phyloP scores from a whole-genome alignment of 495 filamentous ascomycete species.

The Oleoguttula mirabilis region DNA sequence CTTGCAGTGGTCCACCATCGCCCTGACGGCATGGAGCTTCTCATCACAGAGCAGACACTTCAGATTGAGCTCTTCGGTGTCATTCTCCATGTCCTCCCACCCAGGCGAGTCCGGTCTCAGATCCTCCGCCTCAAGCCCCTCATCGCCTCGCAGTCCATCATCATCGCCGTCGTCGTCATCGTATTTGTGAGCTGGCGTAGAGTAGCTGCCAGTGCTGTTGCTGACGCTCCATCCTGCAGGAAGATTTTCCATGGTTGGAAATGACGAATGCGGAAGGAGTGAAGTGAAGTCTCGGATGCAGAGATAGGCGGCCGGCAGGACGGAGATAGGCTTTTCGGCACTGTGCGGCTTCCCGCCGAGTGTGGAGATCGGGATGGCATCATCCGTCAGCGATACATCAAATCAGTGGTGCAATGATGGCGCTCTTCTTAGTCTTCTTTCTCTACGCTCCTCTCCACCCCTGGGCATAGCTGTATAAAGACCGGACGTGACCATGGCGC shows the following conservation, averaged over 20 bases:
- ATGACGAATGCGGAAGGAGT: too few species aligned
- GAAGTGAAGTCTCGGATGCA: too few species aligned
- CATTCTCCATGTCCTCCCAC: conserved; percentile 70
- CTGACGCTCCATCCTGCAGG: conserved; percentile 16
- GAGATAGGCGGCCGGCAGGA: too few species aligned
- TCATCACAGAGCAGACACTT: conserved; percentile 56
- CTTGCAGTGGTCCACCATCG: conserved; percentile 64
- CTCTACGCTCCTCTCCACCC: too few species aligned
- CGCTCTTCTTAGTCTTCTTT: too few species aligned
- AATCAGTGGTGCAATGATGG: too few species aligned
- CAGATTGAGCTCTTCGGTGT: conserved; percentile 45
- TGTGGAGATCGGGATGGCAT: background rate
- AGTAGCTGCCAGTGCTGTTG: conserved; percentile 8
- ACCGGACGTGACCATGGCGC: conserved; percentile 15
- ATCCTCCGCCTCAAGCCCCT: conserved; percentile 2
- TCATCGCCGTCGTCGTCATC: conserved; percentile 3
- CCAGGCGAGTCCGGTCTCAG: conserved; percentile 27
- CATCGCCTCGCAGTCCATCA: background rate
- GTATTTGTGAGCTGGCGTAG: conserved; percentile 2
- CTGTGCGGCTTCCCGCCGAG: background rate
- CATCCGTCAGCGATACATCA: too few species aligned
- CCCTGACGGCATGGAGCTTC: conserved; percentile 49
- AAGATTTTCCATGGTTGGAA: background rate
- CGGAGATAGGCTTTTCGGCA: conserved; percentile 4
- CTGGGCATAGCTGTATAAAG: too few species aligned